Evolutionary conservation across 805 yeast species (phyloP), one percentile per base, ranked within the genome.

Genomic region (Metschnikowia corniflorae): DNA sequence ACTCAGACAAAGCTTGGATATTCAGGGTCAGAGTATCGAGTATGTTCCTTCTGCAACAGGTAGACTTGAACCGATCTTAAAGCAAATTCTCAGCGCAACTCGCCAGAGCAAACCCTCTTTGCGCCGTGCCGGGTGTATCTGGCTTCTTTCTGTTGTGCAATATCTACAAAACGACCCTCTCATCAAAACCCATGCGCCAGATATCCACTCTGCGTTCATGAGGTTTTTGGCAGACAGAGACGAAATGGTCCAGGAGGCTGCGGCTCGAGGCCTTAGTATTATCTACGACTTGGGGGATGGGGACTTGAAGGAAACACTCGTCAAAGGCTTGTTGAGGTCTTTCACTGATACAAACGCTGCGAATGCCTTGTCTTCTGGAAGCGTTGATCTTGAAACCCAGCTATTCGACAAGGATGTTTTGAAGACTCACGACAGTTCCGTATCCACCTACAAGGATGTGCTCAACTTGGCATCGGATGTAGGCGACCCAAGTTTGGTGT

Each of bases 401-500:
- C 63, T 91, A 9, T 91, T 91, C 55, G 95, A 86, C 29, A 81
- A 85, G 1, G 96, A 95, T 25, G 70, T 77, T 4, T 61, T 91
- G 49, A 82, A 75, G 33, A 86, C 96, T 0, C 82, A 81, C 31
- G 93, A 85, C 43, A 88, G 91, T 1, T 84, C 95, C 0, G 79
- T 91, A 3, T 84, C 95, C 0, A 89, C 97, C 0, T 91, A 91
- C 57, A 86, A 83, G 51, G 98, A 91, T 59, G 86, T 91, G 20
- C 68, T 91, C 49, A 85, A 70, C 50, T 67, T 91, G 33, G 97
- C 98, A 0, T 78, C 93, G 1, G 98, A 91, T 54, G 94, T 88
- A 7, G 97, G 97, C 19, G 96, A 91, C 59, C 96, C 97, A 10
- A 77, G 93, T 47, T 72, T 91, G 46, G 96, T 91, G 4, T 91